Percentiles rank a stretch among this genome's conserved stretches.
Conservation (phyloP, 345 rosid species). For the Turritis glabra region DNA sequence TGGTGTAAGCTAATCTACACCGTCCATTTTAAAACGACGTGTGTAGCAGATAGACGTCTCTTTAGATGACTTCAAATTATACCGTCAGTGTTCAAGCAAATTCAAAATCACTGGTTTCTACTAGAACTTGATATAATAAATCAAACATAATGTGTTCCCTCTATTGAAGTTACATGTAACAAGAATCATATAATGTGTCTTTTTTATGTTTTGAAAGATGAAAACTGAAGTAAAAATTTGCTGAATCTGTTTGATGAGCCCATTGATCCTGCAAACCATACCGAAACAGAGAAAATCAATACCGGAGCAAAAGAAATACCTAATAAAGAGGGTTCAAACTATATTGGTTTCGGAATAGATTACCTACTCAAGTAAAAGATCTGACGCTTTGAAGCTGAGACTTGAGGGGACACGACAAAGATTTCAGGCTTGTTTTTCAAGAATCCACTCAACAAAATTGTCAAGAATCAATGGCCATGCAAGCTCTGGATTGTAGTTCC, state of each 20-base stretch:
- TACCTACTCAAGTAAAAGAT: slow-evolving; percentile 41
- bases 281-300: not conserved
- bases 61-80: not conserved
- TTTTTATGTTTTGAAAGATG: slow-evolving; percentile 16
- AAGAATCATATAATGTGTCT: slow-evolving; percentile 37
- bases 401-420: slow-evolving; percentile 32
- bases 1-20: slow-evolving; percentile 21
- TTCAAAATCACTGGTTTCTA: not conserved
- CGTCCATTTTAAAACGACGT: slow-evolving; percentile 19
- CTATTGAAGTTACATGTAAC: slow-evolving; percentile 42
- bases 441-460: slow-evolving; percentile 99
- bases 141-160: slow-evolving; percentile 35
- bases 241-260: slow-evolving; percentile 30
- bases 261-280: slow-evolving; percentile 34
- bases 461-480: slow-evolving; percentile 99
- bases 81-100: slow-evolving; percentile 16
- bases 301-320: not conserved
- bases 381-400: slow-evolving; percentile 51
- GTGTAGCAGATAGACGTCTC: slow-evolving; percentile 40
- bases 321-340: not conserved
- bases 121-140: not conserved
- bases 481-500: slow-evolving; percentile 79
- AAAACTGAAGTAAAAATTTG: slow-evolving; percentile 31
- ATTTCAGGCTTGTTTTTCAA: slow-evolving; percentile 60
- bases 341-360: not conserved